Base-by-base conservation (phyloP, 257 asterid genomes). In the Rubia yunnanensis region DNA sequence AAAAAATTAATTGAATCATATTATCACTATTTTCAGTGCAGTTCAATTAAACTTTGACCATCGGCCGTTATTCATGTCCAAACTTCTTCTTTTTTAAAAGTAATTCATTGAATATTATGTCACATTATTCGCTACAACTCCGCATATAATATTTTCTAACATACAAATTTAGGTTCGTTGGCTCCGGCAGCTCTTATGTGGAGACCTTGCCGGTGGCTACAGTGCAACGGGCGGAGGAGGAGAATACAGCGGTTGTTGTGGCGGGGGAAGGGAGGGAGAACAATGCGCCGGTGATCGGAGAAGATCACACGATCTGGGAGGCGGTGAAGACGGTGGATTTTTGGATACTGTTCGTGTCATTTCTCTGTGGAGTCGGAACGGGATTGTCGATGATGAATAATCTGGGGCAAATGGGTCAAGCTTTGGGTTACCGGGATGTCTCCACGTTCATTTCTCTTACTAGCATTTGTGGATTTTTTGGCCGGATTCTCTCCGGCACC, bases 381-480 rank as follows among this genome's bases (percentile, higher is more conserved):
- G 97, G 97, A 60, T 76, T 94, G 0, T 87, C 99, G 0, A 96
- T 90, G 67, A 83, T 83, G 99, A 94, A 92, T 58, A 92, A 92
- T 56, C 62, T 84, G 79, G 99, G 98, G 3, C 99, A 92, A 60
- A 89, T 92, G 92, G 99, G 99, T 23, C 41, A 80, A 65, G 97
- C 99, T 0, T 85, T 94, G 65, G 99, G 99, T 44, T 86, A 90
- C 41, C 27, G 78, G 41, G 95, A 94, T 50, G 97, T 94, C 32
- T 94, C 99, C 76, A 83, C 90, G 11, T 94, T 94, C 76, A 95
- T 94, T 26, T 94, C 99, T 1, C 79, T 94, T 13, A 90, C 87
- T 0, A 94, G 99, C 77, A 94, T 94, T 38, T 89, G 95, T 94
- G 99, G 99, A 44, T 92, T 92, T 60, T 92, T 92, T 60, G 98